Evolutionary conservation across 2,329 filamentous ascomycete species (phyloP).

Genomic region (Keithomyces neogunnii): DNA sequence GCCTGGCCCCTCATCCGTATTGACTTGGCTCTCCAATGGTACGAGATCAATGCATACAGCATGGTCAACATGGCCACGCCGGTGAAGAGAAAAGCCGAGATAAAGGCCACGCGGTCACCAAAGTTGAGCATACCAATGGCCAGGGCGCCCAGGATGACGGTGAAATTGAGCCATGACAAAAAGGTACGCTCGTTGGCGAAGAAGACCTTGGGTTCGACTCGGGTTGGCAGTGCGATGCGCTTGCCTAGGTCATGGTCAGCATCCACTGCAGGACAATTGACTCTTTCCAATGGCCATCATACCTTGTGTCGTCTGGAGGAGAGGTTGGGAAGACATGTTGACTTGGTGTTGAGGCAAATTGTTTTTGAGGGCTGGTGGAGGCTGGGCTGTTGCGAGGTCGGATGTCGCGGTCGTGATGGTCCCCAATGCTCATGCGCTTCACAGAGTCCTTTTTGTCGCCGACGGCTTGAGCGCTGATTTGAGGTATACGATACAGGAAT

Average conservation of each 20-base stretch:
- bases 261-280: conserved; percentile 14
- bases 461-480: too few relatives aligned
- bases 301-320: conserved; percentile 92
- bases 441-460: too few relatives aligned
- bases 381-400: not conserved
- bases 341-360: not conserved
- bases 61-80: conserved; percentile 90
- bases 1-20: conserved; percentile 87
- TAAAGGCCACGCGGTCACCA: conserved; percentile 87
- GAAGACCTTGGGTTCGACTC: conserved; percentile 99
- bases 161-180: conserved; percentile 99
- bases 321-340: conserved; percentile 89
- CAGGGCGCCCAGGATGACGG: conserved; percentile 92
- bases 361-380: not conserved
- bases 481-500: not conserved
- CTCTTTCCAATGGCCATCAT: conserved; percentile 14
- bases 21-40: conserved; percentile 93
- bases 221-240: conserved; percentile 93
- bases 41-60: conserved; percentile 89
- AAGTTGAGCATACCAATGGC: conserved; percentile 98
- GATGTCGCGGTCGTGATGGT: too few relatives aligned
- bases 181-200: conserved; percentile 99
- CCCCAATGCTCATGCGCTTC: not conserved
- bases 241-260: conserved; percentile 59
- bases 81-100: conserved; percentile 89